Evolutionary conservation across 78 protist genomes (phyloP).

Genomic region (Speleostelium caveatum): DNA sequence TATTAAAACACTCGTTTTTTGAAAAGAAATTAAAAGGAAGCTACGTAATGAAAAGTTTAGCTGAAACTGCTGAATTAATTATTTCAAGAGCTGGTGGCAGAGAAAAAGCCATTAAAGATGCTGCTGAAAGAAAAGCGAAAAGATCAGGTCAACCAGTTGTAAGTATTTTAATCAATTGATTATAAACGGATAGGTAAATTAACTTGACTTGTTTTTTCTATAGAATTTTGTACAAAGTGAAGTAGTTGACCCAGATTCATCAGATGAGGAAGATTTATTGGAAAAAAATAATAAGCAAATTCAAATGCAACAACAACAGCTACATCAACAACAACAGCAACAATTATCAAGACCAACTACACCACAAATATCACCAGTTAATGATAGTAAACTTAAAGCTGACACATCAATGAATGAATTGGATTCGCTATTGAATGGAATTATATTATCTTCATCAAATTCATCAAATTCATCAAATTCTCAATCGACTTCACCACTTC

Average conservation of each 20-base stretch:
- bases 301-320: not conserved
- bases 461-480: too few species aligned
- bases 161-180: not conserved
- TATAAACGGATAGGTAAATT: not conserved
- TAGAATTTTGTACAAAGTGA: constrained; percentile 46
- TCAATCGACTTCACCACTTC: too few species aligned
- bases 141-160: constrained; percentile 45
- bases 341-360: not conserved
- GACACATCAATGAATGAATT: constrained; percentile 51
- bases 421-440: constrained; percentile 44
- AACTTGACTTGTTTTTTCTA: not conserved
- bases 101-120: constrained; percentile 55
- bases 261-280: constrained; percentile 61
- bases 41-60: constrained; percentile 40
- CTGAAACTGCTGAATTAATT: constrained; percentile 49
- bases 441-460: not conserved
- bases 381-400: not conserved
- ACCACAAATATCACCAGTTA: constrained; percentile 5
- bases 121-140: constrained; percentile 57
- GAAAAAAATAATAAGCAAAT: constrained; percentile 51
- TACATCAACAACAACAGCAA: constrained; percentile 8
- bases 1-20: constrained; percentile 62
- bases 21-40: constrained; percentile 57
- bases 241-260: constrained; percentile 18
- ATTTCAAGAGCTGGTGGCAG: constrained; percentile 53